Percentiles rank a stretch among this genome's conserved stretches.
Conservation (phyloP, 257 asterid species). For the Salvia rosmarinus region DNA sequence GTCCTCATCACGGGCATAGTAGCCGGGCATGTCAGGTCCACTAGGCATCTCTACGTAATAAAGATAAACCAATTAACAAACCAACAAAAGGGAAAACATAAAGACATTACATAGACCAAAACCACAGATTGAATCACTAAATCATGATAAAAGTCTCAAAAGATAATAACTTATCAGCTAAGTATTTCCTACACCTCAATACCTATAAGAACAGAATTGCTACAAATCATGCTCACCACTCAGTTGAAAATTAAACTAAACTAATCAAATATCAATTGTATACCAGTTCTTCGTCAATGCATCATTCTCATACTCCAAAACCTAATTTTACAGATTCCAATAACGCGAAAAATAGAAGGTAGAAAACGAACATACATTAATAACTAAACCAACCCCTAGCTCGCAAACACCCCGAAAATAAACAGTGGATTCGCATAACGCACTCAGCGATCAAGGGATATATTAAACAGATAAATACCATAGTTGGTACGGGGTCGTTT, state of each 20-base stretch:
- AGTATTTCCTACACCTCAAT: constrained; percentile 22
- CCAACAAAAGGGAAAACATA: not conserved
- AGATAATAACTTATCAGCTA: not conserved
- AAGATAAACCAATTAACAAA: constrained; percentile 16
- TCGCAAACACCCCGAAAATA: constrained; percentile 6
- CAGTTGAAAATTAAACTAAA: not conserved
- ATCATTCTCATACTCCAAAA: constrained; percentile 13
- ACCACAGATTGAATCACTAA: constrained; percentile 3
- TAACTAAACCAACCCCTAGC: constrained; percentile 25
- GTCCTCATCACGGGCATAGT: constrained; percentile 54
- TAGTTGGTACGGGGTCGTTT: constrained; percentile 80
- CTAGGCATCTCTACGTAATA: constrained; percentile 56
- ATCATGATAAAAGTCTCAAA: not conserved
- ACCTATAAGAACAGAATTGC: not conserved
- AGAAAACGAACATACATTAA: not conserved
- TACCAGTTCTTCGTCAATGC: not conserved
- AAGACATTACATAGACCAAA: not conserved
- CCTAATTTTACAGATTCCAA: constrained; percentile 25
- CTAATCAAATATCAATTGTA: not conserved
- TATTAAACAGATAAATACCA: constrained; percentile 40
- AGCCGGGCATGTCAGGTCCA: constrained; percentile 53
- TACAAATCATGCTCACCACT: constrained; percentile 9
- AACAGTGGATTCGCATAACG: not conserved
- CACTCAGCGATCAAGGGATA: not conserved
- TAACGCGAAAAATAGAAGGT: not conserved